phyloP scores from a whole-genome alignment of 805 yeast species.

The Candida golubevii region DNA sequence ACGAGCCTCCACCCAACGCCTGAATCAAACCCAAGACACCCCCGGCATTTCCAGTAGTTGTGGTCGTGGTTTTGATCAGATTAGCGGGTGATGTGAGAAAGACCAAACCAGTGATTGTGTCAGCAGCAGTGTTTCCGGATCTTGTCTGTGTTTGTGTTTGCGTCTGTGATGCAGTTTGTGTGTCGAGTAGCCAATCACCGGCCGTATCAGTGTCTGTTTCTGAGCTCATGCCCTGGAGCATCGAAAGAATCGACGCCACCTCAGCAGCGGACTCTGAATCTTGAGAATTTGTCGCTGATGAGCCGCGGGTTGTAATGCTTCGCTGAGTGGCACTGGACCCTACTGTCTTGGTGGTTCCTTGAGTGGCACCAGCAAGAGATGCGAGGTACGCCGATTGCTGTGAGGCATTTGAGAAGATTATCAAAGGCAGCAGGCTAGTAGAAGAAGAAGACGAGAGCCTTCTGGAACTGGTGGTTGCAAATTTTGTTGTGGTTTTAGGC shows the following conservation, averaged over 20 bases:
- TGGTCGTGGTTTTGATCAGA: background rate
- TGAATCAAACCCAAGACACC: slow-evolving; percentile 5
- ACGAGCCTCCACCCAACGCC: slow-evolving; percentile 4
- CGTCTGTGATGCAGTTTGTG: too few relatives aligned
- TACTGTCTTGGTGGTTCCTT: background rate
- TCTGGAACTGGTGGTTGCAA: background rate
- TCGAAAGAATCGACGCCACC: slow-evolving; percentile 14
- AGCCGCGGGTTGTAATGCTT: too few relatives aligned
- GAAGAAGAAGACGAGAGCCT: background rate
- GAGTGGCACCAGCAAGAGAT: background rate
- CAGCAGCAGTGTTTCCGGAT: background rate
- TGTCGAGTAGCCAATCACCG: too few relatives aligned
- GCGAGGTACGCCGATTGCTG: background rate
- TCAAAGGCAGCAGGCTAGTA: background rate
- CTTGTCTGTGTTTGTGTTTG: background rate
- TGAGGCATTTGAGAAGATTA: background rate
- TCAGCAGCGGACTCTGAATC: slow-evolving; percentile 8
- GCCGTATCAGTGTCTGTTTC: background rate
- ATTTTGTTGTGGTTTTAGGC: slow-evolving; percentile 7
- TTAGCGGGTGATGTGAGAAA: background rate
- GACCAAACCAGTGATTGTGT: background rate
- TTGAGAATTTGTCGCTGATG: background rate
- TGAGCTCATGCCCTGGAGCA: slow-evolving; percentile 7
- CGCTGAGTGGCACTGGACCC: background rate
- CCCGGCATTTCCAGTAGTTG: background rate